Base-by-base conservation (phyloP, 768 basidiomycete genomes). In the Butyriboletus loyo region DNA sequence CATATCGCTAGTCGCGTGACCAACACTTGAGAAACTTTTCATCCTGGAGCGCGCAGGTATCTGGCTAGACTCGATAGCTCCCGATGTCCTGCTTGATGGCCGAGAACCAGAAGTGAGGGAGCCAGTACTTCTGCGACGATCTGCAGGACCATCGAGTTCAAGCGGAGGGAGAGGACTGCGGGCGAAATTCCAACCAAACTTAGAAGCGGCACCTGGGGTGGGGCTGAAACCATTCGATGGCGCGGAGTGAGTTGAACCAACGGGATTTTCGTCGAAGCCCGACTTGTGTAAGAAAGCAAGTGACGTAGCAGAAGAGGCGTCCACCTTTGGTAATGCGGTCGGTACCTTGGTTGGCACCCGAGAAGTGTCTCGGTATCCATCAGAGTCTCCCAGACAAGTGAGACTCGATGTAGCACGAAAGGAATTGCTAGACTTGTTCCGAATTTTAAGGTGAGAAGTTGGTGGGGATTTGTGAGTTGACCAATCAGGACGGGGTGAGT, bases 401-500 rank as follows among this genome's bases (percentile, higher is more conserved):
- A 62, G 49, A 54, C 66, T 68, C 8, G 62, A 48, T 11, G 55
- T 47, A 41, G 57, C 38, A 44, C 58, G 66, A 35, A 65, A 51
- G 7, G 62, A 36, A 31, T 48, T 49, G 31, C 36, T 1, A 6
- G 35, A 22, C n/a, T 19, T 36, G n/a, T 32, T 54, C 27, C 51
- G 51, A 42, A 7, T 15, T 35, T 40, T 54, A 19, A 37, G 41
- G 27, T 44, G 51, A 45, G 59, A 49, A 32, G 50, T 1, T 13
- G 62, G 42, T 13, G 67, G 56, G 7, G 65, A 60, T 49, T 56
- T 63, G 25, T 64, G 49, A 21, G 59, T 56, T 19, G 69, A 63
- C 84, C 84, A 85, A 46, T 73, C 76, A 7, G 82, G 84, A 34
- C 75, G 78, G n/a, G 81, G 82, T 8, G 84, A 78, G 64, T 85